Evolutionary conservation across 2,329 filamentous ascomycete species (phyloP), one percentile per base, ranked within the genome.

Genomic region (Alternaria ethzedia): DNA sequence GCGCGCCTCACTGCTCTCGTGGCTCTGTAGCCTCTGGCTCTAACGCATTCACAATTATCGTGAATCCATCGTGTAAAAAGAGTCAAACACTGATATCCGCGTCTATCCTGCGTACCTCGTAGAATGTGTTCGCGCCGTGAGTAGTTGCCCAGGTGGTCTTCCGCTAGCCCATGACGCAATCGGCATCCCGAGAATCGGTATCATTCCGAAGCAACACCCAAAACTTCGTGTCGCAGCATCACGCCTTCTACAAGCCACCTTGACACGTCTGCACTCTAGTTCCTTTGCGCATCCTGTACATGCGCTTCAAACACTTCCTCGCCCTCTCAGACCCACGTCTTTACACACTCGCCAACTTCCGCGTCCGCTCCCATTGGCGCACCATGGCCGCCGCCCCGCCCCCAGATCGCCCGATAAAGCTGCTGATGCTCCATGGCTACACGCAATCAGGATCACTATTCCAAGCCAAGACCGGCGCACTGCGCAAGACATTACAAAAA

Each of bases 371-470:
- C 50, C 70, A 64, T 64, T 65, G 63, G 57, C 70, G 59, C 72
- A 77, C 61, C 59, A 80, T 80, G 77, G 63, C 74, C 47, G 62
- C 71, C 57, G 65, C 70, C 12, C 72, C 75, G 11, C 69, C 74
- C 2, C 78, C 78, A 15, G 67, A 69, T 12, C 73, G 70, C 13
- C 77, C 78, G 32, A 77, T 86, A 63, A 82, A 82, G 54, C 78
- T 86, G 64, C 78, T 86, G 63, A 84, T 84, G 83, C 81, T 86
- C 12, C 84, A 86, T 72, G 91, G 95, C 80, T 97, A 90, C 86
- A 97, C 95, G 8, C 95, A 98, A 84, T 96, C 92, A 26, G 94
- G 94, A 5, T 81, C 90, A 5, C 84, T 94, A 67, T 97, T 97
- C 87, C 90, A 89, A 78, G 88, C 90, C 79, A 97, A 97, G 83